Evolutionary conservation across 2,329 filamentous ascomycete genomes (phyloP), one percentile per base, ranked within the genome.

Genomic region (Cadophora luteo-olivacea): DNA sequence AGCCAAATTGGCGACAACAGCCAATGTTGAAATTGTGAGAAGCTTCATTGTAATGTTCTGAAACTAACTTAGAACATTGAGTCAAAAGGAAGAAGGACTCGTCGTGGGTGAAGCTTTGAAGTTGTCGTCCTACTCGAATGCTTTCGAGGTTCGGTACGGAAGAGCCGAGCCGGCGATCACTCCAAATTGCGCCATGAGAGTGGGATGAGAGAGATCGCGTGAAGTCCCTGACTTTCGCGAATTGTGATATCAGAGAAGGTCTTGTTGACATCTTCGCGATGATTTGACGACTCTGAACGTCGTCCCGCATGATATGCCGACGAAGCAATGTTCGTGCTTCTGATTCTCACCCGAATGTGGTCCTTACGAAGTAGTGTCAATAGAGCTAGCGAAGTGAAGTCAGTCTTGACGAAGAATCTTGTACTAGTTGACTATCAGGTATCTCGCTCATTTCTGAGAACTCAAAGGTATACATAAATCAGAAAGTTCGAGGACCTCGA

Each of bases 41-140:
- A 73, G 66, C 72, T 72, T 74, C 74, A 75, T 75, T 9, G 51
- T 70, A 41, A 38, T 52, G 19, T 32, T 29, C 33, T 51, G 32
- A 29, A 55, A 33, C 4, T 14, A 16, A 12, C n/a, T 14, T 6
- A 38, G 22, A 58, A 11, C 12, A 45, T 45, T 45, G 9, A 49
- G 24, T 25, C 36, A 32, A 48, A 32, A 29, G 14, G 38, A 19
- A 19, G 36, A 57, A 33, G 41, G 33, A 22, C 7, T 49, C 11
- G n/a, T 41, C 5, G n/a, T 7, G 24, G 24, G 8, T 4, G 57
- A 16, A 60, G 57, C 57, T 60, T 22, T 19, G 57, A 45, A 38
- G 41, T 45, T 45, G 22, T 41, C 11, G 33, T 25, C 11, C 24
- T 29, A 51, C 16, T 4, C 33, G 8, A 12, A 49, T 19, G 25